phyloP scores from a whole-genome alignment of 768 basidiomycete genomes.

The Boletus speciosus region DNA sequence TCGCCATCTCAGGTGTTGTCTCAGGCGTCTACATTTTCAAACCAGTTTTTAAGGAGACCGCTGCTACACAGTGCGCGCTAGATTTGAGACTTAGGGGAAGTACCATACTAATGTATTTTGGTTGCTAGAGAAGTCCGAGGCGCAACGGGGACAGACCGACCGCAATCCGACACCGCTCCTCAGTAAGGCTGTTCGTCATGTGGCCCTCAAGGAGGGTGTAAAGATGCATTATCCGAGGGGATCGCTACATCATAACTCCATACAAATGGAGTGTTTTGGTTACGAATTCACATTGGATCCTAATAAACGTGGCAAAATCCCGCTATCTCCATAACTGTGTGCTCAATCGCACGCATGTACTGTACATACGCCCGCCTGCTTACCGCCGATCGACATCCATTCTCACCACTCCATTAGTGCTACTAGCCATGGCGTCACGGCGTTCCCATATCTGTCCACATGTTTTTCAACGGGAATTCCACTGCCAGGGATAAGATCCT shows the following conservation, averaged over 20 bases:
- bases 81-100: no score
- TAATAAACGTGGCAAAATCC: slow-evolving; percentile 22
- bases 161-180: slow-evolving; percentile 3
- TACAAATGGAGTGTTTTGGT: slow-evolving; percentile 3
- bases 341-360: background rate
- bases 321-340: slow-evolving; percentile 29
- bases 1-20: slow-evolving; percentile 42
- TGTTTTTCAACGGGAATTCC: slow-evolving; percentile 11
- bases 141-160: background rate
- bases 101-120: slow-evolving; percentile 1
- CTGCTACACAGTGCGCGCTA: slow-evolving; percentile 13
- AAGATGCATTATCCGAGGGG: slow-evolving; percentile 10
- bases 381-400: slow-evolving; percentile 35
- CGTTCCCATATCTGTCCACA: slow-evolving; percentile 60
- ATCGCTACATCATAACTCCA: slow-evolving; percentile 8
- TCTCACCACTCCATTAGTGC: slow-evolving; percentile 15
- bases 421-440: slow-evolving; percentile 29
- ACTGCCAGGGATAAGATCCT: slow-evolving; percentile 3
- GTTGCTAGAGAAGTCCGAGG: slow-evolving; percentile 11
- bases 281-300: slow-evolving; percentile 12
- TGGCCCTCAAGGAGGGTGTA: slow-evolving; percentile 10
- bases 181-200: slow-evolving; percentile 10
- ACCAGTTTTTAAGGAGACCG: slow-evolving; percentile 36
- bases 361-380: background rate
- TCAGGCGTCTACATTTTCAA: slow-evolving; percentile 70